phyloP scores from a whole-genome alignment of 169 alveolate genomes.

The Prorocentrum cordatum region DNA sequence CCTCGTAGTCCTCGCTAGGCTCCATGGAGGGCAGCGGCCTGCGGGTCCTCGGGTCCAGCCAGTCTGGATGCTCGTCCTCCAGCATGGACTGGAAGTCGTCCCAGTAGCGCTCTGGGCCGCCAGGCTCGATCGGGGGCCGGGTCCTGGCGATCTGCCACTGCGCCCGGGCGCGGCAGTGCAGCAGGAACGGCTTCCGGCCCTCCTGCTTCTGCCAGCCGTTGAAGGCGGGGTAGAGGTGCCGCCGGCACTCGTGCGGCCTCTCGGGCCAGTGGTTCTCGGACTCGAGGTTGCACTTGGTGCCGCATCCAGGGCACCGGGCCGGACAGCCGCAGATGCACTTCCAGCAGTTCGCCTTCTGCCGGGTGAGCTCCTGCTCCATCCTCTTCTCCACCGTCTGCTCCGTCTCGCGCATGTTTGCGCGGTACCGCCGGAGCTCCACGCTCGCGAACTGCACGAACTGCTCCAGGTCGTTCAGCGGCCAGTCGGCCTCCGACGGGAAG shows the following conservation, averaged over 20 bases:
- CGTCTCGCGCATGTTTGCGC: slow-evolving; percentile 62
- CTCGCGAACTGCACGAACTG: slow-evolving; percentile 56
- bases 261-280: slow-evolving; percentile 52
- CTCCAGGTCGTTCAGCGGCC: slow-evolving; percentile 26
- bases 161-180: slow-evolving; percentile 61
- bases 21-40: slow-evolving; percentile 27
- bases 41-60: slow-evolving; percentile 35
- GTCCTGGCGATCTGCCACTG: slow-evolving; percentile 65
- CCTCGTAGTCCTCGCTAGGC: slow-evolving; percentile 47
- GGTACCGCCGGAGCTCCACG: slow-evolving; percentile 36
- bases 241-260: not conserved
- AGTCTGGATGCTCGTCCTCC: slow-evolving; percentile 58
- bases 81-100: slow-evolving; percentile 61
- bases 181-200: slow-evolving; percentile 52
- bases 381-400: slow-evolving; percentile 55
- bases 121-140: slow-evolving; percentile 59
- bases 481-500: slow-evolving; percentile 27
- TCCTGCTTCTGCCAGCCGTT: slow-evolving; percentile 67
- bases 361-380: slow-evolving; percentile 45
- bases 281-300: slow-evolving; percentile 55
- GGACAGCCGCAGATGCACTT: slow-evolving; percentile 68
- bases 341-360: slow-evolving; percentile 55
- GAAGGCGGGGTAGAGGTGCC: slow-evolving; percentile 62
- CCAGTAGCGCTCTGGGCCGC: slow-evolving; percentile 50
- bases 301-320: slow-evolving; percentile 60